phyloP scores from a whole-genome alignment of 192 early-diverging fungal genomes.

The Backusella circina region DNA sequence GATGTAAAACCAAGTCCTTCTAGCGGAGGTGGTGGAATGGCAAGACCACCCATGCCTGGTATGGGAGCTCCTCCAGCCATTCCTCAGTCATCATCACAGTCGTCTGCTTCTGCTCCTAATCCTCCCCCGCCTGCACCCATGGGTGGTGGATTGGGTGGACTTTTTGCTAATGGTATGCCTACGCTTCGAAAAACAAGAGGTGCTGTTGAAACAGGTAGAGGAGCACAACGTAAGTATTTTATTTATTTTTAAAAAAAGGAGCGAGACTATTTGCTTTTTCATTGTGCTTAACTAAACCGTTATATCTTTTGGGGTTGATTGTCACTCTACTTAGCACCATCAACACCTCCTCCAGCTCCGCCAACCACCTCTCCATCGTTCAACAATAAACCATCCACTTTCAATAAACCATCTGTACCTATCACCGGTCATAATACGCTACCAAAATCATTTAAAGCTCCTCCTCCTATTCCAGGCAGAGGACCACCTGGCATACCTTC shows the following conservation, averaged over 20 bases:
- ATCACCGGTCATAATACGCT: conserved; percentile 3
- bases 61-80: not conserved
- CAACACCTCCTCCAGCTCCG: conserved; percentile 6
- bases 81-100: not conserved
- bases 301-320: no score
- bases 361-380: conserved; percentile 3
- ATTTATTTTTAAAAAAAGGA: not conserved
- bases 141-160: conserved; percentile 27
- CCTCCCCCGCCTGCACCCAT: not conserved
- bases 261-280: not conserved
- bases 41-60: conserved; percentile 29
- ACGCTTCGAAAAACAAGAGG: conserved; percentile 37
- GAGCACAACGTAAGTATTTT: not conserved
- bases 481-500: not conserved
- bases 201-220: conserved; percentile 20
- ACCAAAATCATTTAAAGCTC: conserved; percentile 18
- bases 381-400: not conserved
- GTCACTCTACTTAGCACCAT: not conserved
- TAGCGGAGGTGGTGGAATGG: conserved; percentile 20
- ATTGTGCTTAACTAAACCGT: no score
- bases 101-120: not conserved
- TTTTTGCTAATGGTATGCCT: conserved; percentile 59
- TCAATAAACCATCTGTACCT: not conserved
- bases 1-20: conserved; percentile 6
- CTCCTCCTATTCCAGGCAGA: conserved; percentile 22